Evolutionary conservation across 2,329 filamentous ascomycete genomes (phyloP).

Genomic region (Penicillium sp.): DNA sequence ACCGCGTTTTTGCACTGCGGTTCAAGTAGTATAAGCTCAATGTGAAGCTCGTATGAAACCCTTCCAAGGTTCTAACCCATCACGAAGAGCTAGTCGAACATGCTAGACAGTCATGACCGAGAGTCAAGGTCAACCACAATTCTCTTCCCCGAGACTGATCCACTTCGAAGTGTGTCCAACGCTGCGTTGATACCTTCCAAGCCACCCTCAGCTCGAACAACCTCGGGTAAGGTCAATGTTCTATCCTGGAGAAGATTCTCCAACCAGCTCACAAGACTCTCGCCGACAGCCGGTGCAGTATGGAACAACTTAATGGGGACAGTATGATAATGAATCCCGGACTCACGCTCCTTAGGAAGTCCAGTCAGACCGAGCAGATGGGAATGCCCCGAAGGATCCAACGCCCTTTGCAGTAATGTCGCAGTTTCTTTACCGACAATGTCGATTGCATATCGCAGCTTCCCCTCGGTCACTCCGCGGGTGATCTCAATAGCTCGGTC

Average conservation of each 20-base stretch:
- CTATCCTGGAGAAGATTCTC: conserved; percentile 56
- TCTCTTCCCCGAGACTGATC: conserved; percentile 62
- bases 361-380: conserved; percentile 66
- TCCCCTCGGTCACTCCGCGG: conserved; percentile 51
- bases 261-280: conserved; percentile 59
- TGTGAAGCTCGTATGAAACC: no score
- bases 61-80: no score
- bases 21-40: no score
- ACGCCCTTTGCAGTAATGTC: conserved; percentile 50
- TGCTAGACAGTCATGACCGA: conserved; percentile 3
- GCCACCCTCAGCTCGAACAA: conserved; percentile 60
- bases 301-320: conserved; percentile 75
- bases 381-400: conserved; percentile 35
- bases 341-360: conserved; percentile 52
- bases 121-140: conserved; percentile 52
- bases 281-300: conserved; percentile 58
- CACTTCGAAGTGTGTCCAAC: conserved; percentile 59
- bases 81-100: no score
- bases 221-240: conserved; percentile 55
- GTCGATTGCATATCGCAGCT: conserved; percentile 63
- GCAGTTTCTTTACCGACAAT: conserved; percentile 62
- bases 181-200: conserved; percentile 62
- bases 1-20: no score
- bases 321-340: conserved; percentile 53
- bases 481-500: conserved; percentile 61